Evolutionary conservation across 2,329 filamentous ascomycete genomes (phyloP).

Genomic region (Plenodomus tracheiphilus): DNA sequence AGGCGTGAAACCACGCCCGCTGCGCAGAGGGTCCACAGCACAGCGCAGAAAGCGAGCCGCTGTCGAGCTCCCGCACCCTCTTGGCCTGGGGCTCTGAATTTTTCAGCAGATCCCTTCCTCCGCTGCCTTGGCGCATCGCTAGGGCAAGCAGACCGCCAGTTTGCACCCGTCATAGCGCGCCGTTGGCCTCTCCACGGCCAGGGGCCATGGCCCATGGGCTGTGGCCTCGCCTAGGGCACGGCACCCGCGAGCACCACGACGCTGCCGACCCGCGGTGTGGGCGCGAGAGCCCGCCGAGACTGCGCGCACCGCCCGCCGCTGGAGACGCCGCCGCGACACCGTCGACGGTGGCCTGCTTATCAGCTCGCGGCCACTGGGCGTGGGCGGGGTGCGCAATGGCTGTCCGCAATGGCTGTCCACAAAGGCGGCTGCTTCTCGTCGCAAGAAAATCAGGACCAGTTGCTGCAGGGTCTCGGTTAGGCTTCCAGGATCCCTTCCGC

Average conservation of each 20-base stretch:
- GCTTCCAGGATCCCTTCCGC: constrained; percentile 10
- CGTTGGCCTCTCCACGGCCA: constrained; percentile 2
- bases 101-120: constrained; percentile 24
- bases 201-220: too few species aligned
- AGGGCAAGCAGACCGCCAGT: constrained; percentile 37
- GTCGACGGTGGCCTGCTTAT: background rate
- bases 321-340: background rate
- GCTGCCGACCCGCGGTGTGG: constrained; percentile 9
- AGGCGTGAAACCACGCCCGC: constrained; percentile 6
- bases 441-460: constrained; percentile 10
- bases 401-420: constrained; percentile 13
- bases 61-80: constrained; percentile 13
- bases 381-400: constrained; percentile 11
- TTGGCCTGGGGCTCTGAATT: constrained; percentile 19
- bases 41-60: constrained; percentile 6
- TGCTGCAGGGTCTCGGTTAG: constrained; percentile 20
- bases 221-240: constrained; percentile 16
- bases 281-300: background rate
- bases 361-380: background rate
- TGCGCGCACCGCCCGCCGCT: background rate
- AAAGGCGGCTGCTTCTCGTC: constrained; percentile 4
- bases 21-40: constrained; percentile 2
- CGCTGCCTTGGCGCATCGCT: constrained; percentile 24
- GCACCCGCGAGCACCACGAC: constrained; percentile 4
- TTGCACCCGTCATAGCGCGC: constrained; percentile 25